phyloP scores from a whole-genome alignment of 1,284 basidiomycete genomes.

The Retiboletus flavoniger region DNA sequence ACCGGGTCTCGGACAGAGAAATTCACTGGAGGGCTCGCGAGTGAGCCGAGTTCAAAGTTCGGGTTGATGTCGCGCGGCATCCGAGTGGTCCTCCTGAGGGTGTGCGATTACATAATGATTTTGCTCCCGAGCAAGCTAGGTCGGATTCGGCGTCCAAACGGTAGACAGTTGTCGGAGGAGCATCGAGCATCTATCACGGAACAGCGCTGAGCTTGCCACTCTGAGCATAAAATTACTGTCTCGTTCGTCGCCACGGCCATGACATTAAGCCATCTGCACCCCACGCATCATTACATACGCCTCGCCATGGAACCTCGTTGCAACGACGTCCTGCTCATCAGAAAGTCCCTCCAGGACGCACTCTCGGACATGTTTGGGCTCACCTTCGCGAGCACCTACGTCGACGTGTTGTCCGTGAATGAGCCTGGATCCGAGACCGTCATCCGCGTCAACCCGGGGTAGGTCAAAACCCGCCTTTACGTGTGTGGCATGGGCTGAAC shows the following conservation, averaged over 20 bases:
- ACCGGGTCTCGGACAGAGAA: background rate
- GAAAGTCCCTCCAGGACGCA: slow-evolving; percentile 45
- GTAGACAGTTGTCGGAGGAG: background rate
- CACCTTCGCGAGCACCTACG: slow-evolving; percentile 39
- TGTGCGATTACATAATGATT: slow-evolving; percentile 25
- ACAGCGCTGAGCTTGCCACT: background rate
- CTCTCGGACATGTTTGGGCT: slow-evolving; percentile 44
- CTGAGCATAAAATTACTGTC: background rate
- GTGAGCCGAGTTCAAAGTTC: slow-evolving; percentile 6
- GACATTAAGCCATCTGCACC: slow-evolving; percentile 19
- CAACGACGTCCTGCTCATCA: slow-evolving; percentile 38
- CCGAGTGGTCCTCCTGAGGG: slow-evolving; percentile 4
- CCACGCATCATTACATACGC: slow-evolving; percentile 41
- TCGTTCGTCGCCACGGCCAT: slow-evolving; percentile 5
- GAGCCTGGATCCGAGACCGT: slow-evolving; percentile 34
- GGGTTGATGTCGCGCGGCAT: slow-evolving; percentile 17
- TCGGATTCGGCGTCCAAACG: too few species aligned
- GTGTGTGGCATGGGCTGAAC: slow-evolving; percentile 1
- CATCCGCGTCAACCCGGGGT: slow-evolving; percentile 36
- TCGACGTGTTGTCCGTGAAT: slow-evolving; percentile 43
- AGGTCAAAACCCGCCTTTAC: slow-evolving; percentile 5
- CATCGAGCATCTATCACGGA: background rate
- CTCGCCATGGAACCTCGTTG: slow-evolving; percentile 35
- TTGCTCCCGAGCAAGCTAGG: too few species aligned
- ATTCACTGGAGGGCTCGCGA: background rate